Conservation (phyloP, 768 basidiomycete genomes). For the Boletus rubescentipes region DNA sequence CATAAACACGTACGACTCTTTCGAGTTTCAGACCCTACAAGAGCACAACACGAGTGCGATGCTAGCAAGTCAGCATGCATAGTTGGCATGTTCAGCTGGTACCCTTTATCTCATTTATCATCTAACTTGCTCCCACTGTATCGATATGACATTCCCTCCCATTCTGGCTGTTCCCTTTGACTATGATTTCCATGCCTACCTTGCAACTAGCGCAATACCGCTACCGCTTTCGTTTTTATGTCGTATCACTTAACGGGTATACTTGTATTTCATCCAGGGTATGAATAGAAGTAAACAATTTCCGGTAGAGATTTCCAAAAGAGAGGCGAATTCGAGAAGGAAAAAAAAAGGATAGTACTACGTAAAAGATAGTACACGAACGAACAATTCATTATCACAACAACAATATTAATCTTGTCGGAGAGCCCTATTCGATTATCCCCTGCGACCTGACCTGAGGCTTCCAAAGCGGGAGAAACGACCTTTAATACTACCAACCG, state of each 20-base stretch:
- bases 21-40: slow-evolving; percentile 34
- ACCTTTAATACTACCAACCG: slow-evolving; percentile 66
- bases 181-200: slow-evolving; percentile 8
- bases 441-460: slow-evolving; percentile 51
- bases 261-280: slow-evolving; percentile 14
- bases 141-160: slow-evolving; percentile 19
- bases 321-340: background rate
- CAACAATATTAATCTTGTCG: background rate
- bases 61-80: slow-evolving; percentile 24
- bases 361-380: slow-evolving; percentile 4
- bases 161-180: background rate
- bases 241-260: slow-evolving; percentile 19
- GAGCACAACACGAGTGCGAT: slow-evolving; percentile 25
- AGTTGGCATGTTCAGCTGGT: background rate
- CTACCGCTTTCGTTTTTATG: slow-evolving; percentile 14
- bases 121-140: slow-evolving; percentile 28
- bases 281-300: slow-evolving; percentile 19
- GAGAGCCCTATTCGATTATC: slow-evolving; percentile 8
- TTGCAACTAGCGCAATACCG: slow-evolving; percentile 11
- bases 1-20: slow-evolving; percentile 28
- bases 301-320: slow-evolving; percentile 4
- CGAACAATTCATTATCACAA: background rate
- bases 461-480: slow-evolving; percentile 78
- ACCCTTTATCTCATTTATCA: slow-evolving; percentile 19
- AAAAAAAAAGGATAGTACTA: background rate